Base-by-base conservation (phyloP, 192 early-diverging fungal species). In the Irineochytrium annulatum region DNA sequence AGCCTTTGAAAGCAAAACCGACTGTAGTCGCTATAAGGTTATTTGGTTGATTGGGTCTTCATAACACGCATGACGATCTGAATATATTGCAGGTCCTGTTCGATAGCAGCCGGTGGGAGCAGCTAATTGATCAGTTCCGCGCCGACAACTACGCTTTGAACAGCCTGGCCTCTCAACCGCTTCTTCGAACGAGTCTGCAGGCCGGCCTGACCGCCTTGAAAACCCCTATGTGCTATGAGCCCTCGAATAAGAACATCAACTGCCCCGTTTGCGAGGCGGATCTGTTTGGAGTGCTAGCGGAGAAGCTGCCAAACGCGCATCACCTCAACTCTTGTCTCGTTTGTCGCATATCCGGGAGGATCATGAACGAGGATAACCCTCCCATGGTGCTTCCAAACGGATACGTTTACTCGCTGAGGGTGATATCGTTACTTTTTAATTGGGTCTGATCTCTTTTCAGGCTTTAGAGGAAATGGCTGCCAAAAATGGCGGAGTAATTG, bases 351-450 rank as follows among this genome's bases (percentile, higher is more conserved):
- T 87, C 87, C 27, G 93, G 93, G 19, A 81, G 86, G 34, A 92
- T 93, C 28, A 98, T 99, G 90, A 87, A 96, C 69, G 95, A 92
- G 67, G 85, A 94, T 70, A 99, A 99, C 67, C 85, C 88, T 43
- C 95, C 95, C 0, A 87, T 99, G 89, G 82, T 89, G 2, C 74
- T 98, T 51, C 95, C 94, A 20, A 98, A 99, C 74, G 95, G 95
- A 39, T 85, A 91, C 44, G 95, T 97, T 11, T 99, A 99, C 68
- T 94, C 91, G 5, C 73, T 73, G 28, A 70, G 84, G 74, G 92
- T 94, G 78, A 8, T 64, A 11, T 31, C 22, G 14, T 62, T 24
- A 27, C 22, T 31, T 37, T 57, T 44, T 13, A 17, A 20, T 19
- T 37, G 3, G 28, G 16, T 19, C 34, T 49, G 26, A 41, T 32